Base-by-base conservation (phyloP, 2,329 filamentous ascomycete species). In the Aspergillus sp. region DNA sequence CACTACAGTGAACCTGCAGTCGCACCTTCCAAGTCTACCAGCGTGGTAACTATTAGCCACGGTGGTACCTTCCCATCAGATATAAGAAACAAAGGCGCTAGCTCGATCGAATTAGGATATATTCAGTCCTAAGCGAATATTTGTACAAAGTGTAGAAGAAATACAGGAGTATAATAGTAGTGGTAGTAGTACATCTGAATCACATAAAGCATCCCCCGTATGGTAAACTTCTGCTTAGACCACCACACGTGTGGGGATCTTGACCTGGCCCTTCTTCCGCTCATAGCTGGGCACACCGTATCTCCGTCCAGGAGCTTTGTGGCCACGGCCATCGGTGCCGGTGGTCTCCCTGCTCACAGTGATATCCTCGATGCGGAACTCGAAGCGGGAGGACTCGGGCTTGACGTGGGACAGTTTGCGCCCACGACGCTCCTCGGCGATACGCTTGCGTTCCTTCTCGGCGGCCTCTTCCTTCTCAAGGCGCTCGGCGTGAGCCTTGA, bases 221-320 rank as follows among this genome's bases (percentile, higher is more conserved):
- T 11, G 26, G 9, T 1, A 30, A 30, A 4, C 3, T 30, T 30
- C 26, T 32, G 17, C 4, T 36, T 72, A 79, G 44, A 77, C 76
- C 63, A 83, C 80, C 48, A 87, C 84, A 61, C 76, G 80, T 20
- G 80, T 85, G 12, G 85, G 85, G 60, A 88, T 86, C 78, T 88
- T 88, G 65, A 86, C 76, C 61, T 80, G 74, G 22, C 85, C 85
- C 73, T 82, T 83, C 79, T 87, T 87, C 59, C 85, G 76, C 60
- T 87, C 85, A 66, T 85, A 75, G 64, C 81, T 81, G 48, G 85
- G 85, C 57, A 86, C 78, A 65, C 85, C 85, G 67, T 88, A 88
- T 62, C 85, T 76, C 64, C 78, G 80, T 13, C 85, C 85, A 18
- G 83, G 81, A 26, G 83, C 84, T 57, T 71, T 72, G 20, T 74